Base-by-base conservation (phyloP, 208 protist genomes). In the Sergeia podlipaevii region DNA sequence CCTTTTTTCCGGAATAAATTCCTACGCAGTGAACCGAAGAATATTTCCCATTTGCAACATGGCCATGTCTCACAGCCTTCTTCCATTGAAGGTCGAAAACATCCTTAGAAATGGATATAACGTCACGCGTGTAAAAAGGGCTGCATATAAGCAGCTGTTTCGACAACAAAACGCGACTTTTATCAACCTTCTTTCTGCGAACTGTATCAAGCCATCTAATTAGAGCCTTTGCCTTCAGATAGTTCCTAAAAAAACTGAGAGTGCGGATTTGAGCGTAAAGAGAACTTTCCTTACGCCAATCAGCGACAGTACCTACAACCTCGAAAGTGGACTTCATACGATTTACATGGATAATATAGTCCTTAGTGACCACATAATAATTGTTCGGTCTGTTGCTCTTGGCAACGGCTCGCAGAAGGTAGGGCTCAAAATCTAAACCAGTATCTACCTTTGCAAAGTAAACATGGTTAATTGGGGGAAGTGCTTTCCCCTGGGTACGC, bases 311-410 rank as follows among this genome's bases (percentile, higher is more conserved):
- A 1, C 53, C 60, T 0, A 91, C 46, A 8, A 60, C 58, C 11
- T 81, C 55, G 34, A 77, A 81, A 3, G 72, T 74, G 23, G 76
- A 78, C 0, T 63, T 45, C 13, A 77, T 70, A 0, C 63, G 53
- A 30, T 80, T 73, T 1, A 94, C 81, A 37, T 90, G 81, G 50
- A 93, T 67, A 0, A 97, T 70, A 26, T 75, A 69, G 2, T 63
- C 59, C 36, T 74, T 72, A 0, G 80, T 88, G 15, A 95, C 74
- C 20, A 92, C 63, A 60, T 78, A 97, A 60, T 97, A 85, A 56
- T 97, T 92, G 1, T 72, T 26, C 0, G 80, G 80, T 1, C 65
- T 49, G n/a, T 81, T 60, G 4, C 73, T 77, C n/a, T 73, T 57
- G 4, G 64, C 51, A 4, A 95, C 76, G 4, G 88, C 86, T 5